phyloP scores from a whole-genome alignment of 768 basidiomycete species.

The Boletales sp. region DNA sequence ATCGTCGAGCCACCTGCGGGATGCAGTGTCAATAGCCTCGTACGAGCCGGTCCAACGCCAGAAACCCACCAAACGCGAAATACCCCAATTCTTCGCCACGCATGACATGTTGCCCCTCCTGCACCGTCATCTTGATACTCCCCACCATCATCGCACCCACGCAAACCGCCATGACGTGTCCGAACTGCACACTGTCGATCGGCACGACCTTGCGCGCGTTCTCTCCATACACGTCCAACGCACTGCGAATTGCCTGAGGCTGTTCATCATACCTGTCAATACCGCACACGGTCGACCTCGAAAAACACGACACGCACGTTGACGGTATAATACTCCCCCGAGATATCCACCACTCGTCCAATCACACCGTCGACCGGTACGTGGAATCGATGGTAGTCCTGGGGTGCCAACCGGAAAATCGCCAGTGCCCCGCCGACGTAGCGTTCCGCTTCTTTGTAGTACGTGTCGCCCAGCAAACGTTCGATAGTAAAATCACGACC shows the following conservation, averaged over 20 bases:
- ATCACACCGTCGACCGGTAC: constrained; percentile 82
- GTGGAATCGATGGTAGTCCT: constrained; percentile 96
- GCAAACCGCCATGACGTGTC: constrained; percentile 88
- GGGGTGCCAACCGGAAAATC: constrained; percentile 90
- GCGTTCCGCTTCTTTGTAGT: constrained; percentile 62
- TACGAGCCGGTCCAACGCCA: background rate
- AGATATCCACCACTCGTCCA: constrained; percentile 77
- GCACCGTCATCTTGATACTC: constrained; percentile 82
- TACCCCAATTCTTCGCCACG: constrained; percentile 91
- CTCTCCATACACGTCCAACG: constrained; percentile 91
- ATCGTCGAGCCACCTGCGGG: constrained; percentile 82
- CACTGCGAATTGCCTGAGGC: constrained; percentile 92
- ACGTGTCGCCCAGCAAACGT: constrained; percentile 75
- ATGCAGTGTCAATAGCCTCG: background rate
- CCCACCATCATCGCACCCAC: constrained; percentile 96
- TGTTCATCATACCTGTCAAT: constrained; percentile 22
- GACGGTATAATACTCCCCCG: constrained; percentile 96
- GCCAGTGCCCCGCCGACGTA: constrained; percentile 81
- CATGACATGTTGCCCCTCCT: constrained; percentile 75
- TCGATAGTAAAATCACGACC: constrained; percentile 88
- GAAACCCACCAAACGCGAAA: constrained; percentile 83
- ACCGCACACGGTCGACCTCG: no score
- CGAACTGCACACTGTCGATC: constrained; percentile 87
- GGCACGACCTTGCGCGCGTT: constrained; percentile 91
- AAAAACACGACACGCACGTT: constrained; percentile 55